Evolutionary conservation across 1,284 basidiomycete species (phyloP).

Genomic region (Ceratobasidium theobromae): DNA sequence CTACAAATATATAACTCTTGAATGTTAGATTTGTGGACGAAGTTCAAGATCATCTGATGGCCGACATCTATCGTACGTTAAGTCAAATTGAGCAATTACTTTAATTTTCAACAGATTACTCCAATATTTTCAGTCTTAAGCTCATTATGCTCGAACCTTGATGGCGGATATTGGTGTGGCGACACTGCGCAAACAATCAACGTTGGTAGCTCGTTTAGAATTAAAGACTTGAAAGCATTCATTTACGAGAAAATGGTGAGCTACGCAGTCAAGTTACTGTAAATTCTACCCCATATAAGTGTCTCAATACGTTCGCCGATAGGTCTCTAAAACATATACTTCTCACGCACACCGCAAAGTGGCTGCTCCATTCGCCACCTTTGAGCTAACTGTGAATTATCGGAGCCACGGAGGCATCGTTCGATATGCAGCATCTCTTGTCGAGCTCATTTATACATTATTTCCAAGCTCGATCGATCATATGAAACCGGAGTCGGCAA

Average conservation of each 20-base stretch:
- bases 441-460: conserved; percentile 60
- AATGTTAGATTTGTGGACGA: conserved; percentile 65
- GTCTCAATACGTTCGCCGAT: conserved; percentile 2
- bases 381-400: conserved; percentile 66
- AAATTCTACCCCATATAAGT: conserved; percentile 54
- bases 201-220: conserved; percentile 67
- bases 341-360: conserved; percentile 32
- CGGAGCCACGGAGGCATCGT: conserved; percentile 72
- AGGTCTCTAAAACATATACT: conserved; percentile 24
- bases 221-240: conserved; percentile 69
- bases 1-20: conserved; percentile 16
- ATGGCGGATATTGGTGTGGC: conserved; percentile 75
- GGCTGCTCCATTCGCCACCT: conserved; percentile 48
- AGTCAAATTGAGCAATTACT: background rate
- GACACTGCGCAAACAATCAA: conserved; percentile 79
- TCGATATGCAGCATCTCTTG: conserved; percentile 63
- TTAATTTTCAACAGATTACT: too few relatives aligned
- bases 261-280: background rate
- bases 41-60: conserved; percentile 67
- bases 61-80: conserved; percentile 60
- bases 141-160: conserved; percentile 58
- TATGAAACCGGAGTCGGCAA: conserved; percentile 55
- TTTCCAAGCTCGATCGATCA: conserved; percentile 69
- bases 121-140: conserved; percentile 53
- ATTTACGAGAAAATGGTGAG: conserved; percentile 42